Evolutionary conservation across 305 asterid genomes (phyloP), one percentile per base, ranked within the genome.

Genomic region (Fraxinus nigra): DNA sequence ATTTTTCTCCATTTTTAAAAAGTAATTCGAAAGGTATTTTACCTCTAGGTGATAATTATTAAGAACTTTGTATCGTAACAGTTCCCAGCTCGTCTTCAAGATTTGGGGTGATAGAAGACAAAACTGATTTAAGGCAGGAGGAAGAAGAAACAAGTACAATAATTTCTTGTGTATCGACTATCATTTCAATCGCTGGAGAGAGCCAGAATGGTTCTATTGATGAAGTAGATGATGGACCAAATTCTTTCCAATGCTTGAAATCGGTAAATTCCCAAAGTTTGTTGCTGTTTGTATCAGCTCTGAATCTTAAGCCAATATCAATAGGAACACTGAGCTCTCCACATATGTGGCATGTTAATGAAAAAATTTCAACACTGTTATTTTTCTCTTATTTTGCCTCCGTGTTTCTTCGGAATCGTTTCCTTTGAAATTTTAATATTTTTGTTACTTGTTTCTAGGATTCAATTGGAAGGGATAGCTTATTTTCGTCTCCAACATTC

Each of bases 361-460:
- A 40, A 79, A 35, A 26, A 14, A 11, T n/a, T 28, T 82, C 14
- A 38, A n/a, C 20, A n/a, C 20, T 20, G 70, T 59, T 20, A 20
- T 59, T 59, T 59, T 59, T 26, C 14, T 28, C 56, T 16, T 76
- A 16, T 77, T 46, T 75, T 13, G 59, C 76, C 76, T 26, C 70
- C 26, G 35, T 70, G 40, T 16, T 70, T 18, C 76, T 32, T 70
- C 13, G 4, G 43, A 78, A 32, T 18, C 56, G 16, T 82, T 75
- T 63, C 22, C 81, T 54, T 63, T 8, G 63, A 85, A 46, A 69
- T 65, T 37, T 69, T 72, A 32, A 28, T 26, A 9, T 72, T 76
- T 75, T 33, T 83, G 61, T 82, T 38, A 40, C 59, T 78, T 81
- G 79, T 87, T 70, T 78, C 78, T 89, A 92, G 98, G 89, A 89